Evolutionary conservation across 768 basidiomycete species (phyloP).

Genomic region (Tylopilus balloui): DNA sequence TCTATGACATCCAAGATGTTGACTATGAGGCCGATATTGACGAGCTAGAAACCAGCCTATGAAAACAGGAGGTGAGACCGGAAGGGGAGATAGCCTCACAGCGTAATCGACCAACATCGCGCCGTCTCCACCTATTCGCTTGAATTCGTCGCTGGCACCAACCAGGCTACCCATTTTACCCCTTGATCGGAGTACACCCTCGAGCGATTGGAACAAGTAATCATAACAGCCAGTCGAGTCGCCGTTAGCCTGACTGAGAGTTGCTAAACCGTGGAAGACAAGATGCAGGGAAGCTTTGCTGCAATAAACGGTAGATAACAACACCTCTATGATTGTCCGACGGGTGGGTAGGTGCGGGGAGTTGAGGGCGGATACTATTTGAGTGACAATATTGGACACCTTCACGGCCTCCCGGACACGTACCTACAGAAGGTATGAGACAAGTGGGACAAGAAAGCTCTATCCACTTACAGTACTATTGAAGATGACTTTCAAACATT

Average conservation of each 20-base stretch:
- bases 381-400: constrained; percentile 67
- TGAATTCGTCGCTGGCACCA: constrained; percentile 89
- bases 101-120: constrained; percentile 79
- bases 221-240: constrained; percentile 62
- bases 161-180: constrained; percentile 95
- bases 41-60: constrained; percentile 15
- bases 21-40: constrained; percentile 71
- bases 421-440: constrained; percentile 37
- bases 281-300: constrained; percentile 57
- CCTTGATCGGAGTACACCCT: constrained; percentile 69
- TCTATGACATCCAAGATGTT: constrained; percentile 60
- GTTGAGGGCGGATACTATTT: constrained; percentile 79
- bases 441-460: not conserved
- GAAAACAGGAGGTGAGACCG: constrained; percentile 5
- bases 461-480: constrained; percentile 52
- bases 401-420: constrained; percentile 71
- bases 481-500: constrained; percentile 79
- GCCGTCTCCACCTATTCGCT: constrained; percentile 59
- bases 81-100: constrained; percentile 42
- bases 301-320: constrained; percentile 68
- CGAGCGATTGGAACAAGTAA: constrained; percentile 86
- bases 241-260: constrained; percentile 61
- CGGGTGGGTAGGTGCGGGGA: constrained; percentile 77
- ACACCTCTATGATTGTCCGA: constrained; percentile 72
- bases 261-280: constrained; percentile 72